Base-by-base conservation (phyloP, 139 green algal genomes). In the Closterium sp. region DNA sequence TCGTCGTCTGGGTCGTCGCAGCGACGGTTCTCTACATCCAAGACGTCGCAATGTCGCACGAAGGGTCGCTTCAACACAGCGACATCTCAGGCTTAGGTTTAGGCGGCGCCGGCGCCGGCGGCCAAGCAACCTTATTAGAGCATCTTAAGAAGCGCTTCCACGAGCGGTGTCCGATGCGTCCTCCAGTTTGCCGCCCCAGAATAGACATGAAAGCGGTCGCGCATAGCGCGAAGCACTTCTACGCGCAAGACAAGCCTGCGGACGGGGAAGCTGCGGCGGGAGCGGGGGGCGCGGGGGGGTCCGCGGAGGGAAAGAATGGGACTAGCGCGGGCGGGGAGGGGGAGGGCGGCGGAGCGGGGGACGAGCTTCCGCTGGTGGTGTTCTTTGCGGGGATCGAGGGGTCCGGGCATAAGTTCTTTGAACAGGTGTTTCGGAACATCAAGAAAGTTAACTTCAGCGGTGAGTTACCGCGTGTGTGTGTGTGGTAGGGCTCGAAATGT, bases 321-420 rank as follows among this genome's bases (percentile, higher is more conserved):
- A 35, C 81, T 4, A 91, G 36, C 6, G 36, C 36, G 36, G 6
- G 36, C 6, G 4, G 4, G 6, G 4, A 55, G 36, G 6, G 36
- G 4, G 36, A 55, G 4, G 36, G 6, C 36, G 36, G 4, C 4
- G 36, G 36, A 12, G 36, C 36, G 36, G 36, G 4, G 6, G 36
- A 55, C 36, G 36, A 55, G 4, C 28, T 87, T 91, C 34, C 89
- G 36, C 34, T 31, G 76, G 83, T 92, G n/a, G 66, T 92, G 25
- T 90, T 92, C 43, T 91, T 91, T 2, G 88, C 88, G 83, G 88
- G 88, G 33, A 87, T 91, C 4, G 88, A 89, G 84, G 88, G 88
- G 33, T 87, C 9, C 12, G 88, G 88, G 3, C 88, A 88, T n/a
- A 91, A 91, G 35, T 91, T 91, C 84, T 91, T 91, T 33, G 88